Conservation (phyloP, 163 green algal genomes). For the Scenedesmus sp. region DNA sequence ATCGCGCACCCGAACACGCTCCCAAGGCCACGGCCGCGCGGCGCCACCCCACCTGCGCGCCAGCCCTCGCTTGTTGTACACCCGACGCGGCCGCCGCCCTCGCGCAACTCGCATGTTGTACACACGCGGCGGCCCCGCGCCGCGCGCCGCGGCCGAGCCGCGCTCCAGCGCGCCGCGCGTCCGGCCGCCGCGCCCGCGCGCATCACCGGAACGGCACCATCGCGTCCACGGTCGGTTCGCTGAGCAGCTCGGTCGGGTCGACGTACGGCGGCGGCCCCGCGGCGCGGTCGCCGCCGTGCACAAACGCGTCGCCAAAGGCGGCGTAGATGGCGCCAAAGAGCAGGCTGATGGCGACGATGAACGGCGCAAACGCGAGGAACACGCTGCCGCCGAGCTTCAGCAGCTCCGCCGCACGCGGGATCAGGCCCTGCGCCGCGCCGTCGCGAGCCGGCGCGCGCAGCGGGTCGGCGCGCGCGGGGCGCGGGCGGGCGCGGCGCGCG, state of each 20-base stretch:
- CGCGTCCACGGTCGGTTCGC: conserved; percentile 74
- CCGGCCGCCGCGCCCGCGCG: neutral
- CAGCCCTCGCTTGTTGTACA: too few relatives aligned
- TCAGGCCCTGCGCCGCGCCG: conserved; percentile 45
- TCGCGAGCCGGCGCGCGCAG: too few relatives aligned
- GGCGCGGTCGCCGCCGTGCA: conserved; percentile 62
- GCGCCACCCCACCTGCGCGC: too few relatives aligned
- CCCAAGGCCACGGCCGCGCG: too few relatives aligned
- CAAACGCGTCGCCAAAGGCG: conserved; percentile 70
- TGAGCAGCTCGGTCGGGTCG: conserved; percentile 68
- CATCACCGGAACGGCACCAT: conserved; percentile 61
- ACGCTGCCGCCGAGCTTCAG: conserved; percentile 58
- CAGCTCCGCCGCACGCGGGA: conserved; percentile 54
- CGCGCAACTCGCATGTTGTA: too few relatives aligned
- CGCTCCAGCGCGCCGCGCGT: too few relatives aligned
- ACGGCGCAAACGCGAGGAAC: conserved; percentile 64
- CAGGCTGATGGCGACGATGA: conserved; percentile 58
- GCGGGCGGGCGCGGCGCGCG: too few relatives aligned
- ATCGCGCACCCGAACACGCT: too few relatives aligned
- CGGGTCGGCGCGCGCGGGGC: too few relatives aligned
- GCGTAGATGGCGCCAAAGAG: conserved; percentile 53
- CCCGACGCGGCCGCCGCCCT: too few relatives aligned
- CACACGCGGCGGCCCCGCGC: too few relatives aligned
- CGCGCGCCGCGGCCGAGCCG: too few relatives aligned
- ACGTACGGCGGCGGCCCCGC: conserved; percentile 58